A percentile compares a stretch with the other conserved stretches of the same genome.
These are phyloP conservation scores for Hortiboletus flavorubellus DNA, from an alignment of 768 basidiomycete genomes.

Conservation along the genomic window DNA sequence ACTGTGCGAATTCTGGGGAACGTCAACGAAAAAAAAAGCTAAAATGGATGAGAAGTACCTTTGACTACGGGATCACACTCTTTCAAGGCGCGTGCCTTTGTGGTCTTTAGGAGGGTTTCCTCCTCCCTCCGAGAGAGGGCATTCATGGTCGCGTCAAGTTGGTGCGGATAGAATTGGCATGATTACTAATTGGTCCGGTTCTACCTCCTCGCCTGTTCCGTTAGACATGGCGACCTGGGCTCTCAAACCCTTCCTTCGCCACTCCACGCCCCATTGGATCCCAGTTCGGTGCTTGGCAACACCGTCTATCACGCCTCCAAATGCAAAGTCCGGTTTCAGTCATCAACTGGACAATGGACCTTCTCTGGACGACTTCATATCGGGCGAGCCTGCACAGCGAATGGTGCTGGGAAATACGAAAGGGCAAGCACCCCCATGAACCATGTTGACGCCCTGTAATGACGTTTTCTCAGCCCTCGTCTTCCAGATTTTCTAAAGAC, in stretches of 20 bases:
- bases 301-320: conserved; percentile 26
- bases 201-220: background rate
- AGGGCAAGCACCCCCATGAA: conserved; percentile 43
- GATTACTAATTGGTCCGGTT: conserved; percentile 10
- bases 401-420: conserved; percentile 70
- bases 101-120: conserved; percentile 77
- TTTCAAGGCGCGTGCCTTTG: conserved; percentile 73
- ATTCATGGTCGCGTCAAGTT: conserved; percentile 50
- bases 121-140: conserved; percentile 86
- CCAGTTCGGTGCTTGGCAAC: conserved; percentile 47
- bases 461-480: conserved; percentile 55
- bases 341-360: conserved; percentile 63
- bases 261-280: background rate
- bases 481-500: conserved; percentile 89
- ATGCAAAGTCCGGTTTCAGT: conserved; percentile 43
- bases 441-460: background rate
- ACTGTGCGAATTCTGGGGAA: conserved; percentile 74
- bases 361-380: conserved; percentile 76
- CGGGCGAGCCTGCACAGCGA: conserved; percentile 51
- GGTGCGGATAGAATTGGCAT: background rate
- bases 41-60: conserved; percentile 37
- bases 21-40: background rate
- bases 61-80: conserved; percentile 76
- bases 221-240: conserved; percentile 11
- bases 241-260: conserved; percentile 15